phyloP scores from a whole-genome alignment of 345 rosid species.

The Schrenkiella parvula region DNA sequence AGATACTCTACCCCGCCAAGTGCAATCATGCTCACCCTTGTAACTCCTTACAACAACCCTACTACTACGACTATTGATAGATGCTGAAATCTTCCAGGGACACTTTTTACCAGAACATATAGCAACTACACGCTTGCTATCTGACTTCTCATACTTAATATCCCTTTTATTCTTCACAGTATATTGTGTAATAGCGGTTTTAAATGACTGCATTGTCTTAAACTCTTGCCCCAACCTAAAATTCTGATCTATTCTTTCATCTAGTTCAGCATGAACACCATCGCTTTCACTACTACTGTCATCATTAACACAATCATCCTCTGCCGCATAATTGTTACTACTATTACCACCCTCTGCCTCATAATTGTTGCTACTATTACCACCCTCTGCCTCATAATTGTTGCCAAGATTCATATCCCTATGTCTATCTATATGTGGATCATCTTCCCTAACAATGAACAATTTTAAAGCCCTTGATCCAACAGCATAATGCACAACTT shows the following conservation, averaged over 20 bases:
- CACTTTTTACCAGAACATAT: neutral
- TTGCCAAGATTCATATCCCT: neutral
- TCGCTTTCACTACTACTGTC: neutral
- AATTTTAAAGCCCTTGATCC: neutral
- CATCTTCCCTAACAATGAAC: neutral
- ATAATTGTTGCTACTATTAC: too few species aligned
- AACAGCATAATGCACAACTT: neutral
- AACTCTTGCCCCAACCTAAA: neutral
- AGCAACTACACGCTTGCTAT: neutral
- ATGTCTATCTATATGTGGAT: neutral
- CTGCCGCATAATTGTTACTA: too few species aligned
- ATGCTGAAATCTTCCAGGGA: neutral
- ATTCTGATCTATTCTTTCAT: neutral
- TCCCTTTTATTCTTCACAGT: neutral
- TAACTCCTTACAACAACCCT: too few species aligned
- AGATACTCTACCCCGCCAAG: neutral
- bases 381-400: too few species aligned
- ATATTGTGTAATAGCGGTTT: neutral
- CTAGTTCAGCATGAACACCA: neutral
- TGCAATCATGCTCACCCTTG: too few species aligned
- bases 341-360: too few species aligned
- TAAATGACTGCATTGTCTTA: neutral
- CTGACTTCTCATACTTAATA: neutral
- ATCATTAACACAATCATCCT: too few species aligned
- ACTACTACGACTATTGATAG: too few species aligned